Evolutionary conservation across 1,139 yeast species (phyloP), one percentile per base, ranked within the genome.

Genomic region (Geotrichum citri-aurantii): DNA sequence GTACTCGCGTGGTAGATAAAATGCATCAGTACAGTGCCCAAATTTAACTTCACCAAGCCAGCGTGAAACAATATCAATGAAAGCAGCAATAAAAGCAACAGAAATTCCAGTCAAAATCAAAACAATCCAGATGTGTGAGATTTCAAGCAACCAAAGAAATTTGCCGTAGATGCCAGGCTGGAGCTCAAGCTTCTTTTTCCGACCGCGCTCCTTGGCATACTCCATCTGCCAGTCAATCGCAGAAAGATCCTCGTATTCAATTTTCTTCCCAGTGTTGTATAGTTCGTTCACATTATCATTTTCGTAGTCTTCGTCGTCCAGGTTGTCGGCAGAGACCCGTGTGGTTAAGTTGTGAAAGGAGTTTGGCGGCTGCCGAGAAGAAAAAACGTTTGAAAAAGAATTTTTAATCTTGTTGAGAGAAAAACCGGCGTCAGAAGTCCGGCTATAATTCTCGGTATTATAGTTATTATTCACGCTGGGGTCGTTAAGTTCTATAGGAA

Each of bases 11-110:
- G 75, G 70, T 56, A 71, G 64, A 57, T 78, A 75, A 56, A 79
- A 65, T 2, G 74, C 74, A 3, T 68, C 65, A 1, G 64, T 52
- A 65, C 86, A 82, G 42, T 73, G 70, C 1, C 86, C 86, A 56
- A 71, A 70, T 60, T 84, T 81, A 54, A 86, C 64, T 64, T 87
- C 90, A 54, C 83, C 81, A 52, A 88, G 75, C 83, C 85, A 82
- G 29, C 80, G 83, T 0, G 89, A 77, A 0, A 79, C 70, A 62
- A 85, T 79, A 66, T 87, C 91, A 37, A 59, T 50, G 31, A 59
- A 62, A 8, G 65, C 64, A 23, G 63, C 61, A 5, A 61, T 60
- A 14, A 63, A 53, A 23, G 64, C 66, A 19, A 60, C 63, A 11
- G 60, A 58, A 48, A 57, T 33, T 26, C 63, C 59, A 42, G 62